Evolutionary conservation across 805 yeast species (phyloP).

Genomic region (Lipomyces mesembrius): DNA sequence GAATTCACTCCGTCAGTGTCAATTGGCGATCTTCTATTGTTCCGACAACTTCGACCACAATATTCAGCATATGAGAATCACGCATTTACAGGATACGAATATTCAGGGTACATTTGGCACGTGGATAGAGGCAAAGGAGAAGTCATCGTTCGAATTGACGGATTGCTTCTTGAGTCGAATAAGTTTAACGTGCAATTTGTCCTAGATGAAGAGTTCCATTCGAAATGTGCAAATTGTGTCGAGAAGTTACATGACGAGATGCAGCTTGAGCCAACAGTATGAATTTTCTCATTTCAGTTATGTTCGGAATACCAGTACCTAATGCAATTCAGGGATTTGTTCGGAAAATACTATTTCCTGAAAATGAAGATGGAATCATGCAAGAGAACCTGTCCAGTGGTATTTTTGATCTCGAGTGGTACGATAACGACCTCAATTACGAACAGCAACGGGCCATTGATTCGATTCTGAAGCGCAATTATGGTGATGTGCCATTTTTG

Average conservation of each 20-base stretch:
- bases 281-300: not conserved
- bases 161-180: constrained; percentile 21
- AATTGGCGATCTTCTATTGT: constrained; percentile 25
- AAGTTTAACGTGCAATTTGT: constrained; percentile 28
- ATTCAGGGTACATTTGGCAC: constrained; percentile 30
- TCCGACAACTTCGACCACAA: constrained; percentile 32
- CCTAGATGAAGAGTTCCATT: constrained; percentile 10
- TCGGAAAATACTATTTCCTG: constrained; percentile 30
- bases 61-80: constrained; percentile 14
- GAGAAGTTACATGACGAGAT: constrained; percentile 15
- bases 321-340: constrained; percentile 17
- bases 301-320: not conserved
- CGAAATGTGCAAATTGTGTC: constrained; percentile 13
- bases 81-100: constrained; percentile 28
- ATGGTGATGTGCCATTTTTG: constrained; percentile 33
- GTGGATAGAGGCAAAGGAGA: constrained; percentile 27
- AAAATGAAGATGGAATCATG: constrained; percentile 21
- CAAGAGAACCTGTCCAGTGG: constrained; percentile 24
- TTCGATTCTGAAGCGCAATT: constrained; percentile 23
- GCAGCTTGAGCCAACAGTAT: constrained; percentile 5
- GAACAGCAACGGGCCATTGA: constrained; percentile 34
- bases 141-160: constrained; percentile 27
- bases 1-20: constrained; percentile 33
- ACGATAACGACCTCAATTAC: constrained; percentile 25
- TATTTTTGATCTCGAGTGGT: constrained; percentile 24